Evolutionary conservation across 2,329 filamentous ascomycete species (phyloP).

Genomic region (Trichoderma koningiopsis): DNA sequence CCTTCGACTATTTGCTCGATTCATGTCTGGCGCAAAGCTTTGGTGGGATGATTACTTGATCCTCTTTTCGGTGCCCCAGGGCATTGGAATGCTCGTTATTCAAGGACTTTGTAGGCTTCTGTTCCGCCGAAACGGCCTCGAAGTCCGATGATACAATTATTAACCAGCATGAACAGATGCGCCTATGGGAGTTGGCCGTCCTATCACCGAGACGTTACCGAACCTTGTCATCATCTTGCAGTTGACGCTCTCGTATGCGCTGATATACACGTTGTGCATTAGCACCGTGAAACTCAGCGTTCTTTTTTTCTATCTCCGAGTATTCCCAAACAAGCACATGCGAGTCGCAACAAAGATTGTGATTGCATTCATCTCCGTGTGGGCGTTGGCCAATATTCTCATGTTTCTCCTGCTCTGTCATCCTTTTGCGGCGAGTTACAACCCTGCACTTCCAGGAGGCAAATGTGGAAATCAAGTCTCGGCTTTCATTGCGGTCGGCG

Average conservation of each 20-base stretch:
- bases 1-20: conserved; percentile 35
- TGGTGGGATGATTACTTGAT: conserved; percentile 45
- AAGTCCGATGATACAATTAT: not conserved
- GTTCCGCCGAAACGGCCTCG: not conserved
- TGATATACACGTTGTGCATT: conserved; percentile 41
- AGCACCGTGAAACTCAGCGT: conserved; percentile 46
- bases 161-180: conserved; percentile 25
- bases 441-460: conserved; percentile 32
- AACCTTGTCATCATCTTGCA: conserved; percentile 32
- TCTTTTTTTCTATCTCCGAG: conserved; percentile 46
- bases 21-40: conserved; percentile 34
- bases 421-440: conserved; percentile 32
- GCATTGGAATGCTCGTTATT: conserved; percentile 35
- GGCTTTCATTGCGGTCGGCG: conserved; percentile 44
- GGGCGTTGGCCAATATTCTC: conserved; percentile 33
- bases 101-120: conserved; percentile 37
- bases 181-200: conserved; percentile 35
- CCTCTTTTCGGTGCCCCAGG: conserved; percentile 38
- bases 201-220: conserved; percentile 29
- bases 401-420: conserved; percentile 35
- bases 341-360: conserved; percentile 36
- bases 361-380: conserved; percentile 37
- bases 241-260: conserved; percentile 43
- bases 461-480: conserved; percentile 42
- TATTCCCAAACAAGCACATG: conserved; percentile 41